Conservation (phyloP, 208 protist species). For the Borovskyia barvae region DNA sequence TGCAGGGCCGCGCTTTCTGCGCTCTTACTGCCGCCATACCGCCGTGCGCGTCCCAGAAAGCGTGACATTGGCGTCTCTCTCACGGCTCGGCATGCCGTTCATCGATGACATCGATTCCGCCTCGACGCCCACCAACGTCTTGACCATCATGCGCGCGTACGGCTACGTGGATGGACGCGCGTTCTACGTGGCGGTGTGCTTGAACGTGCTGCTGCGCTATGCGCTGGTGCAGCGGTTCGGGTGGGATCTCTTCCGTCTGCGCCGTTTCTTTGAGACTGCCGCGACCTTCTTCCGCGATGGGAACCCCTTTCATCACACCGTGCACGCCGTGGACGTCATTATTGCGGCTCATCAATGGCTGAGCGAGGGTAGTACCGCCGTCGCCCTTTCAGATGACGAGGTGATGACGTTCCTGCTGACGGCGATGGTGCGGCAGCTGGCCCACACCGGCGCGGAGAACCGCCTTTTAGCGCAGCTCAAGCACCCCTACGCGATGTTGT, state of each 20-base stretch:
- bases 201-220: conserved; percentile 75
- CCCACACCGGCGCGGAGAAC: conserved; percentile 71
- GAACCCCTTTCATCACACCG: conserved; percentile 78
- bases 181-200: conserved; percentile 40
- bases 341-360: conserved; percentile 65
- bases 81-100: conserved; percentile 36
- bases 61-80: conserved; percentile 30
- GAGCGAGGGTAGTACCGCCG: conserved; percentile 30
- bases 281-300: conserved; percentile 40
- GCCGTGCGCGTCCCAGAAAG: conserved; percentile 27
- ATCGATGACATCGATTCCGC: conserved; percentile 34
- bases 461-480: conserved; percentile 57
- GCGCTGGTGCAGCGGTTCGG: conserved; percentile 49
- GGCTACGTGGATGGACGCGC: conserved; percentile 1
- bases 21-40: conserved; percentile 40
- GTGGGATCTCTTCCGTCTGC: conserved; percentile 40
- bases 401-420: conserved; percentile 58
- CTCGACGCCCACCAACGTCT: conserved; percentile 9
- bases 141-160: conserved; percentile 16
- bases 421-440: conserved; percentile 46
- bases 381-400: conserved; percentile 45
- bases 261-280: conserved; percentile 36
- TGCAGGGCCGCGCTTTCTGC: conserved; percentile 40
- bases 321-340: conserved; percentile 76
- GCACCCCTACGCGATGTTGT: conserved; percentile 54